Evolutionary conservation across 2,329 filamentous ascomycete genomes (phyloP), one percentile per base, ranked within the genome.

Genomic region (Aureobasidium sp.): DNA sequence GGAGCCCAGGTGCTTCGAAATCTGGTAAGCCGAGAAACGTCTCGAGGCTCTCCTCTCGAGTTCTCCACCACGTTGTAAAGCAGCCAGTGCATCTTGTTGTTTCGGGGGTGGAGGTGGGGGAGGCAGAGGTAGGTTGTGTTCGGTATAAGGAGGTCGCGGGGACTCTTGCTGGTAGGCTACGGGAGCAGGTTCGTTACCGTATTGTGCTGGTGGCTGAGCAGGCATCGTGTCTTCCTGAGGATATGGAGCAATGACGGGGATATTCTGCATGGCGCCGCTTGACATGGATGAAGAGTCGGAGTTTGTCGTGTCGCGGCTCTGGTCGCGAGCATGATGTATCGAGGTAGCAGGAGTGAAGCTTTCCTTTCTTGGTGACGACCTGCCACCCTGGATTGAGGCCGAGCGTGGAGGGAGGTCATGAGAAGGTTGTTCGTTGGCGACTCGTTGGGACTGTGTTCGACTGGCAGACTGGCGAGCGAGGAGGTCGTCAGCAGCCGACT

Each of bases 1-100:
- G 42, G 88, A 87, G 11, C 93, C 93, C 2, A 97, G 79, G 69
- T 96, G 91, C 71, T 97, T 97, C 49, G 91, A 90, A 67, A 99
- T 96, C 71, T 99, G 94, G 72, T 97, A 99, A 59, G 91, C 89
- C 1, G 94, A 97, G 72, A 97, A 99, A 69, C 94, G 83, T 67
- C 93, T 83, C 15, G 94, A 99, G 0, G 94, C 94, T 71, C 94
- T 84, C 71, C 94, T 85, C 75, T 99, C 94, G 53, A 99, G 78
- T 67, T 97, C 92, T 25, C 93, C 93, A 37, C 92, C 92, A 74
- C 91, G 86, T 75, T 97, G 94, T 66, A 99, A 76, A 55, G 92
- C 91, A 53, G 91, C 91, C 58, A 99, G 79, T 5, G 94, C 94
- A 77, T 96, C 95, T 68, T 94, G 89, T 68, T 90, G 89, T n/a